Percentiles rank a stretch among this genome's conserved stretches.
These are phyloP conservation scores for Fusarium sp. DNA, from an alignment of 2,329 filamentous ascomycete species.

Conservation along the genomic window DNA sequence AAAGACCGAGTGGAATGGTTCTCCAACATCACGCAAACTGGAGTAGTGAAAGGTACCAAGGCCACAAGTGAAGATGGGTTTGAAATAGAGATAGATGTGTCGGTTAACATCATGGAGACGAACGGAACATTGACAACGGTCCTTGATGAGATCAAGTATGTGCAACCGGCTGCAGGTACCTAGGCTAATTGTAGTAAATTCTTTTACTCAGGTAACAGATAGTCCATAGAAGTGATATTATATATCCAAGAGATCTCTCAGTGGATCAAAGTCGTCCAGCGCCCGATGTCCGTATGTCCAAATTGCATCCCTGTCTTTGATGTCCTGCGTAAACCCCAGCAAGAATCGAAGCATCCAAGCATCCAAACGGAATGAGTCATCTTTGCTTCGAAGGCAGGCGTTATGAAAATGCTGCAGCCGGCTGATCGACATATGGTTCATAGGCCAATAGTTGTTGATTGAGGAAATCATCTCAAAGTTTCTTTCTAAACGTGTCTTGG, in stretches of 20 bases:
- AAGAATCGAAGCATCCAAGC: conserved; percentile 20
- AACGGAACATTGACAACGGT: neutral
- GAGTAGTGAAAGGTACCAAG: conserved; percentile 47
- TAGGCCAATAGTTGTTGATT: conserved; percentile 53
- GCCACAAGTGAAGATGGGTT: conserved; percentile 42
- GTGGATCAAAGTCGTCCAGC: neutral
- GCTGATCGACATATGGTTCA: neutral
- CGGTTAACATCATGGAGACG: conserved; percentile 1
- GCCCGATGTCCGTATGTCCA: neutral
- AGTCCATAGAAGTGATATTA: neutral
- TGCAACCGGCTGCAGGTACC: neutral
- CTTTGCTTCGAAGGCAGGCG: conserved; percentile 4
- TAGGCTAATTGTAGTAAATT: neutral
- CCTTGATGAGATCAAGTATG: neutral
- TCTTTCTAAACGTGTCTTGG: conserved; percentile 50
- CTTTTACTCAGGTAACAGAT: neutral
- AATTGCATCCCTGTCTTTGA: neutral
- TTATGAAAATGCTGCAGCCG: conserved; percentile 15
- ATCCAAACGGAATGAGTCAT: conserved; percentile 12
- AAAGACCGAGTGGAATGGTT: conserved; percentile 48
- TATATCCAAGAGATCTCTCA: neutral
- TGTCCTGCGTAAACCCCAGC: neutral
- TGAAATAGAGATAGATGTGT: conserved; percentile 12
- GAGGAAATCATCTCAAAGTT: conserved; percentile 57
- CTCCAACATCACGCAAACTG: conserved; percentile 50